phyloP scores from a whole-genome alignment of 176 grass and related monocot species.

The Typha latifolia region DNA sequence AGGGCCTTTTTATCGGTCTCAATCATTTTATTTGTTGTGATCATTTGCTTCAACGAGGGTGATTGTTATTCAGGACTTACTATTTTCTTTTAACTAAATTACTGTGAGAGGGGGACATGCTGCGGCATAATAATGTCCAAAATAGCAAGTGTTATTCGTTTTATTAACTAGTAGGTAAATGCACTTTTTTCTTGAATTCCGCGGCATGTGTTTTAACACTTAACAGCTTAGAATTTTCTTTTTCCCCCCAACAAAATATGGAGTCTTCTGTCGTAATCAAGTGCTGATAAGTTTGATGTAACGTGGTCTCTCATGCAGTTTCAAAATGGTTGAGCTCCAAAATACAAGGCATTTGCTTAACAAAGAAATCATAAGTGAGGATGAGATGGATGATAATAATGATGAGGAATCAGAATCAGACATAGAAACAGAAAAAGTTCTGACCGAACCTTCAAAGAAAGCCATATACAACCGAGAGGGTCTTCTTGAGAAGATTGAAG shows the following conservation, averaged over 20 bases:
- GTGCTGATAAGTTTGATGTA: background rate
- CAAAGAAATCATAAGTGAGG: background rate
- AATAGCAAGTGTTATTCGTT: no score
- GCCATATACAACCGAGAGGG: slow-evolving; percentile 62
- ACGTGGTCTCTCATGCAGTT: background rate
- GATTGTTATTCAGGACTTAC: no score
- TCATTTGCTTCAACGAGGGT: no score
- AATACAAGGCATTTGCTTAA: background rate
- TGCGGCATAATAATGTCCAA: no score
- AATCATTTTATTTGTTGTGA: no score
- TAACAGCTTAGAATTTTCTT: no score
- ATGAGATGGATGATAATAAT: slow-evolving; percentile 14
- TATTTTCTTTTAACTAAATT: no score
- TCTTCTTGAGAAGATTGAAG: slow-evolving; percentile 69
- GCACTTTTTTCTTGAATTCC: no score
- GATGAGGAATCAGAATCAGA: slow-evolving; percentile 31
- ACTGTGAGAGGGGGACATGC: no score
- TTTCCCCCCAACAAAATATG: background rate
- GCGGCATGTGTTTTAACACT: no score
- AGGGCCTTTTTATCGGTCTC: no score
- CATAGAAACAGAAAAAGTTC: slow-evolving; percentile 29
- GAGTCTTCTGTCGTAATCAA: background rate
- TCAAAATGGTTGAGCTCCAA: background rate
- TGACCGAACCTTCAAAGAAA: slow-evolving; percentile 46
- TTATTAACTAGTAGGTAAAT: no score